phyloP scores from a whole-genome alignment of 176 grass and related monocot genomes.

The Avena eriantha region DNA sequence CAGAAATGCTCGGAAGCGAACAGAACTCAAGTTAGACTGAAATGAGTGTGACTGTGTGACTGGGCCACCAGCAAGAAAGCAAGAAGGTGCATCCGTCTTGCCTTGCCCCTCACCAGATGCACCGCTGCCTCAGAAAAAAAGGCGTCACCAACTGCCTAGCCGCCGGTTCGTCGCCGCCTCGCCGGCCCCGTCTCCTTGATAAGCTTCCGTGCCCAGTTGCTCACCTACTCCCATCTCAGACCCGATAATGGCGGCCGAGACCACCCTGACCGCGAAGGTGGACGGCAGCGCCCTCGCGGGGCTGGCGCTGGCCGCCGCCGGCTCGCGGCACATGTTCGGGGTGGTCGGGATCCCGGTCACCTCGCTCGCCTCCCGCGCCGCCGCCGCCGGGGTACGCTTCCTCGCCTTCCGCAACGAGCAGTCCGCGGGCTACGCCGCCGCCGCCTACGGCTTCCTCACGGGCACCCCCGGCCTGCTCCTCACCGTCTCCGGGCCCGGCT shows the following conservation, averaged over 20 bases:
- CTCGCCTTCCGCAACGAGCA: conserved; percentile 96
- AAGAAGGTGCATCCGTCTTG: neutral
- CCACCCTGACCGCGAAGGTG: conserved; percentile 34
- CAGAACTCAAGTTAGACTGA: too few relatives aligned
- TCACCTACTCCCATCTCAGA: neutral
- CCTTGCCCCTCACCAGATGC: neutral
- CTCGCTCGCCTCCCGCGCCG: conserved; percentile 76
- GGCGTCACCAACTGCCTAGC: neutral
- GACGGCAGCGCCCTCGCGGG: conserved; percentile 76
- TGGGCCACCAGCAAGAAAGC: neutral
- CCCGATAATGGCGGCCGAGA: conserved; percentile 24
- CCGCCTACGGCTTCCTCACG: conserved; percentile 83
- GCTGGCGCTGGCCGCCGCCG: conserved; percentile 62
- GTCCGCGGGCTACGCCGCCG: conserved; percentile 88
- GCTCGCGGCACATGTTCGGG: conserved; percentile 83
- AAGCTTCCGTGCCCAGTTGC: neutral
- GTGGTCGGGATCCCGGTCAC: conserved; percentile 96
- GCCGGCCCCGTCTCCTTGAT: neutral
- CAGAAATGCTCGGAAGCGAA: too few relatives aligned
- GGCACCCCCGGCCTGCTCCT: conserved; percentile 70
- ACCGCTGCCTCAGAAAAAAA: neutral
- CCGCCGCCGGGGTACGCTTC: conserved; percentile 74
- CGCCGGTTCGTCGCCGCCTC: neutral
- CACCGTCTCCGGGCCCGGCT: conserved; percentile 89
- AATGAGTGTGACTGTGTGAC: too few relatives aligned